Evolutionary conservation across 2,329 filamentous ascomycete genomes (phyloP), one percentile per base, ranked within the genome.

Genomic region (Monosporascus cannonballus): DNA sequence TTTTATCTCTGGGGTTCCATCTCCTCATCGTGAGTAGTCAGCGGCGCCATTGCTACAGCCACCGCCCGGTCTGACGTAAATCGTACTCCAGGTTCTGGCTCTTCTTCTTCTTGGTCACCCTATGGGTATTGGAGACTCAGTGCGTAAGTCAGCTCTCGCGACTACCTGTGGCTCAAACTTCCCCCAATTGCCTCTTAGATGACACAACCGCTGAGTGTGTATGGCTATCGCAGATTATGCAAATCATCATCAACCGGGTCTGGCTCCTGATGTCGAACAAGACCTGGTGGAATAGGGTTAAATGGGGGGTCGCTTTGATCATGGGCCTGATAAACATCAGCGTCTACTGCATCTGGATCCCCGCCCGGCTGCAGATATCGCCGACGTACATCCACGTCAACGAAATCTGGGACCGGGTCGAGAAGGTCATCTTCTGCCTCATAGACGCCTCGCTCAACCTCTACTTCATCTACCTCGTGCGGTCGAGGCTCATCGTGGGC

Each of bases 181-280:
- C 30, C 30, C 30, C 30, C 5, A 34, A 14, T 4, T 14, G 4
- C 30, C 30, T 14, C 30, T 14, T 34, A 14, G 9, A 14, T 34
- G 30, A 9, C 30, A 5, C 30, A 5, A 9, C 30, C 30, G 30
- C 30, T 34, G 30, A 34, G 11, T 34, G 30, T 14, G 11, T 14
- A 11, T 34, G 30, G 11, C 30, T 14, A 34, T 34, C 1, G 9
- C 30, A 34, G 30, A 34, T 76, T 2, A 69, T 75, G 60, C 73
- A 75, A 54, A 76, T 76, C 48, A 75, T 76, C 60, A 72, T 75
- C 58, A 76, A 76, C 55, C 69, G 73, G 45, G 69, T 75, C 14
- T 64, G 68, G 0, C 65, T 76, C 14, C 68, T 76, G 36, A 65
- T 73, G 15, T 63, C 69, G 18, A 59, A 70, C 48, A 64, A 62